These are phyloP conservation scores for Fusarium penzigii DNA, from an alignment of 2,329 filamentous ascomycete species.

Conservation along the genomic window DNA sequence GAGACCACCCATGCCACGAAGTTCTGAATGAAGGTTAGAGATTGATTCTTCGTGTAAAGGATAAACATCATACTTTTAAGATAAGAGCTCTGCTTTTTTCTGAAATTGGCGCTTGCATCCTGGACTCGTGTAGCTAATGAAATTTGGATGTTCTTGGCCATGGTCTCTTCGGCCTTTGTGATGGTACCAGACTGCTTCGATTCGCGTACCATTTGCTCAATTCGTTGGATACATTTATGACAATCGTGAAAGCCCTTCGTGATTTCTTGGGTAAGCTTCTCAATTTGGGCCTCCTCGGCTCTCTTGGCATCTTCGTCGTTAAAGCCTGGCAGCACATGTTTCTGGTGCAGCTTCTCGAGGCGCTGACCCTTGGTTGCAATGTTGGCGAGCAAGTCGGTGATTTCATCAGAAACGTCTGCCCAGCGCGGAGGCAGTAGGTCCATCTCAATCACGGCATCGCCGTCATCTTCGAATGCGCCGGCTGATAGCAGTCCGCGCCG, in stretches of 20 bases:
- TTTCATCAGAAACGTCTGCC: conserved; percentile 94
- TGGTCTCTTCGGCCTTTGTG: conserved; percentile 83
- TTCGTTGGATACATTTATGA: conserved; percentile 82
- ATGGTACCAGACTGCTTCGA: conserved; percentile 71
- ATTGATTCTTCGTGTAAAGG: neutral
- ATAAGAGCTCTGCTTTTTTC: conserved; percentile 97
- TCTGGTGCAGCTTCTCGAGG: conserved; percentile 92
- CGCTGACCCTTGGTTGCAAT: conserved; percentile 82
- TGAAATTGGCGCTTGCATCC: conserved; percentile 86
- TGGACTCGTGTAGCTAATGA: conserved; percentile 86
- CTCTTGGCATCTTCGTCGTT: conserved; percentile 90
- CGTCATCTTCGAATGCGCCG: conserved; percentile 78
- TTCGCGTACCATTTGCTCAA: conserved; percentile 85
- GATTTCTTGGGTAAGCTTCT: conserved; percentile 85
- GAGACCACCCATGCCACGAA: conserved; percentile 69
- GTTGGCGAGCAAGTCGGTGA: conserved; percentile 76
- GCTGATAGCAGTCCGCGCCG: conserved; percentile 81
- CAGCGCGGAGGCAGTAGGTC: conserved; percentile 91
- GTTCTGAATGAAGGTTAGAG: conserved; percentile 52
- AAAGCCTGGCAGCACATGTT: conserved; percentile 94
- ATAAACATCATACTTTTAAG: conserved; percentile 70
- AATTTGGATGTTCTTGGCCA: conserved; percentile 95
- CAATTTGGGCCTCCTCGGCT: conserved; percentile 86
- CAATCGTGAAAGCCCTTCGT: conserved; percentile 88
- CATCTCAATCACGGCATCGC: conserved; percentile 97